phyloP scores from a whole-genome alignment of 2,329 filamentous ascomycete species.

The Lithohypha guttulata region DNA sequence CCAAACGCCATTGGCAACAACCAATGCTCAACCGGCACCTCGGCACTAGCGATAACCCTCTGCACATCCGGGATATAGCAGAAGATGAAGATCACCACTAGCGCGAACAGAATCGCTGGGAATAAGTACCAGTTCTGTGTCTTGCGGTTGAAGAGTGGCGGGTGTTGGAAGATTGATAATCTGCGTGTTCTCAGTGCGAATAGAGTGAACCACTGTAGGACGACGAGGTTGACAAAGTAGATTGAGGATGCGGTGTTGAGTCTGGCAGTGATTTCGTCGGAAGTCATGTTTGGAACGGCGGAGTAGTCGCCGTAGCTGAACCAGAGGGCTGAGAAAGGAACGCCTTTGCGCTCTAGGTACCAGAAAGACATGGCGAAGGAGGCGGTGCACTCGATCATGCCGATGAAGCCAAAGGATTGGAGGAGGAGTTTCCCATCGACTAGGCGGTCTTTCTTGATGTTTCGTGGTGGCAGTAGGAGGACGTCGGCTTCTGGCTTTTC shows the following conservation, averaged over 20 bases:
- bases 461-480: slow-evolving; percentile 56
- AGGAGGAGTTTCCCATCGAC: slow-evolving; percentile 63
- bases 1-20: slow-evolving; percentile 68
- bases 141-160: slow-evolving; percentile 52
- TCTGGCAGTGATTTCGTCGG: slow-evolving; percentile 44
- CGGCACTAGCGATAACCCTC: slow-evolving; percentile 47
- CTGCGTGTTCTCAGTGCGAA: slow-evolving; percentile 57
- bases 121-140: slow-evolving; percentile 61
- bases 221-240: slow-evolving; percentile 70
- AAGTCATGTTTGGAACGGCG: slow-evolving; percentile 25
- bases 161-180: slow-evolving; percentile 60
- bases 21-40: slow-evolving; percentile 62
- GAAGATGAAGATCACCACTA: slow-evolving; percentile 58
- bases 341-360: slow-evolving; percentile 51
- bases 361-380: slow-evolving; percentile 58
- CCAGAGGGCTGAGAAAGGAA: slow-evolving; percentile 56
- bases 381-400: slow-evolving; percentile 49
- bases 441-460: slow-evolving; percentile 58
- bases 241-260: slow-evolving; percentile 59
- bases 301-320: slow-evolving; percentile 52
- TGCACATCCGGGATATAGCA: slow-evolving; percentile 58
- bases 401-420: slow-evolving; percentile 62
- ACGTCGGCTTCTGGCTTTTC: slow-evolving; percentile 69
- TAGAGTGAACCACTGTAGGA: slow-evolving; percentile 63
- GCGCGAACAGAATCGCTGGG: slow-evolving; percentile 56